phyloP scores from a whole-genome alignment of 176 grass and related monocot species.

The Bonia amplexicaulis region DNA sequence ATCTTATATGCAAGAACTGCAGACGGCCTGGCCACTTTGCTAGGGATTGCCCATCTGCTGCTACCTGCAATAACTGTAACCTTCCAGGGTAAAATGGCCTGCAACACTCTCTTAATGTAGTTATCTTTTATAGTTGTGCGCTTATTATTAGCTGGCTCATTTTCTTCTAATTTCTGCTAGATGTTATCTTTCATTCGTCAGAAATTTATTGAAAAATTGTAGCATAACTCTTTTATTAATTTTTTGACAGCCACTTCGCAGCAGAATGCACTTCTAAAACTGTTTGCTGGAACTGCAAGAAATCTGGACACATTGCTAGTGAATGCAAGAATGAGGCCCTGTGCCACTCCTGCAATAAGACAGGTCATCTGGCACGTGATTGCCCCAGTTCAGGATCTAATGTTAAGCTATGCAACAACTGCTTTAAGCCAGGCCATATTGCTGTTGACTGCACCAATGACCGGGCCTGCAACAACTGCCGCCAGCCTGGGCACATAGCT shows the following conservation, averaged over 20 bases:
- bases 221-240: neutral
- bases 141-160: neutral
- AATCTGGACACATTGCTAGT: constrained; percentile 69
- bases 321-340: constrained; percentile 79
- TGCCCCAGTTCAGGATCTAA: constrained; percentile 55
- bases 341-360: constrained; percentile 79
- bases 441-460: constrained; percentile 76
- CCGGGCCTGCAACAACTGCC: constrained; percentile 90
- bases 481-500: constrained; percentile 75
- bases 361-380: constrained; percentile 74
- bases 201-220: constrained; percentile 11
- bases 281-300: constrained; percentile 93
- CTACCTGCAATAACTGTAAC: constrained; percentile 80
- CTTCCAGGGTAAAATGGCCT: constrained; percentile 63
- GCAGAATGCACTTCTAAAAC: constrained; percentile 70
- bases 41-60: constrained; percentile 68
- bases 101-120: neutral
- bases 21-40: constrained; percentile 79
- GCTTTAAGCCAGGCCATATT: constrained; percentile 77
- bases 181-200: neutral
- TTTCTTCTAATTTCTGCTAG: constrained; percentile 3
- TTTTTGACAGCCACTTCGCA: constrained; percentile 58
- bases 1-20: constrained; percentile 82
- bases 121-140: neutral
- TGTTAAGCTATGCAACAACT: constrained; percentile 79